Evolutionary conservation across 106 monocot species (phyloP).

Genomic region (Allium fistulosum): DNA sequence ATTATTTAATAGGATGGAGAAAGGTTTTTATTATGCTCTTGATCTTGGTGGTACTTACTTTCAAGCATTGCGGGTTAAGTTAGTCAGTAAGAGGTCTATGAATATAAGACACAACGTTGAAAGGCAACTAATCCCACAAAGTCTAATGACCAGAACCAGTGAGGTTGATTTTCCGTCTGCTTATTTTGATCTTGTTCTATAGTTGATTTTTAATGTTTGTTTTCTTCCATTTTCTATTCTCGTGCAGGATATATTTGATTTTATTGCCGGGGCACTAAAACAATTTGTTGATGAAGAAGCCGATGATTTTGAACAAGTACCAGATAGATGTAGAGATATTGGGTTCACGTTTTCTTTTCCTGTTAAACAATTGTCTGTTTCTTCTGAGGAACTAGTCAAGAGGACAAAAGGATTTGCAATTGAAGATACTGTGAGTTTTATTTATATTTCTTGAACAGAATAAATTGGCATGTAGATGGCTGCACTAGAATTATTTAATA

Average conservation of each 20-base stretch:
- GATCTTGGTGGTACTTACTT: slow-evolving; percentile 76
- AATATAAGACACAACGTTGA: slow-evolving; percentile 41
- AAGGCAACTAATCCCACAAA: slow-evolving; percentile 44
- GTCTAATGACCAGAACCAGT: slow-evolving; percentile 40
- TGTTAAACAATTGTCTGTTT: slow-evolving; percentile 78
- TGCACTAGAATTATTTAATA: too few relatives aligned
- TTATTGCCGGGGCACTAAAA: slow-evolving; percentile 33
- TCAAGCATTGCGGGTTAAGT: slow-evolving; percentile 61
- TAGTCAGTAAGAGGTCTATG: slow-evolving; percentile 37
- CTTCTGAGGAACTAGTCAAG: slow-evolving; percentile 80
- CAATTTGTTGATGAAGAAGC: slow-evolving; percentile 35
- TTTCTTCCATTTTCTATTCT: not conserved
- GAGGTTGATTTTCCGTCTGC: slow-evolving; percentile 35
- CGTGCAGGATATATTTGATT: slow-evolving; percentile 58
- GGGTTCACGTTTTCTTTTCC: slow-evolving; percentile 99
- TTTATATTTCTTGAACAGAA: too few relatives aligned
- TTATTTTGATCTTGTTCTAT: not conserved
- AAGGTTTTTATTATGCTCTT: slow-evolving; percentile 70
- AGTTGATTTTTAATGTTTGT: not conserved
- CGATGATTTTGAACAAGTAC: slow-evolving; percentile 49
- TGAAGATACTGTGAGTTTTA: slow-evolving; percentile 46
- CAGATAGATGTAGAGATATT: slow-evolving; percentile 70
- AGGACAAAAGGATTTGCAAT: slow-evolving; percentile 97
- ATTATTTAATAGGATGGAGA: slow-evolving; percentile 43
- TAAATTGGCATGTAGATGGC: too few relatives aligned